Percentiles rank a stretch among this genome's conserved stretches.
phyloP scores from a whole-genome alignment of 2,329 filamentous ascomycete genomes.

The Helicocarpus griseus region DNA sequence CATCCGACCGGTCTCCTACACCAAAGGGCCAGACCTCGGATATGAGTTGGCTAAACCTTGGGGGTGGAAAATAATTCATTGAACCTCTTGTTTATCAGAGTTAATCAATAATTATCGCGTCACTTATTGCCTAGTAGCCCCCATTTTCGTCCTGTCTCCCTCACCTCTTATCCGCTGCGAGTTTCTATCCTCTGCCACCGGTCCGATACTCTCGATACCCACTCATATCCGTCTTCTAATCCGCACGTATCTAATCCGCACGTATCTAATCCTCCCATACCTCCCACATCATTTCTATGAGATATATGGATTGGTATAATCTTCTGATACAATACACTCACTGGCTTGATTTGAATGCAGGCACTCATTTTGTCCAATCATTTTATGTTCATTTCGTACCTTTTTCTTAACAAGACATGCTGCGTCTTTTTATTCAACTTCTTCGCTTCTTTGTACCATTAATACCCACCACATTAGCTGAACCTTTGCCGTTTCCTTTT shows the following conservation, averaged over 20 bases:
- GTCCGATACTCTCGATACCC: no score
- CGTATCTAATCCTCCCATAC: not conserved
- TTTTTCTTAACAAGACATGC: not conserved
- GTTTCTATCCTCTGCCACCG: no score
- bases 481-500: not conserved
- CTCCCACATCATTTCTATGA: not conserved
- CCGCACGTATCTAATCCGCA: not conserved
- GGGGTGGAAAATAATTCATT: not conserved
- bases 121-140: no score
- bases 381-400: not conserved
- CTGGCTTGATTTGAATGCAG: not conserved
- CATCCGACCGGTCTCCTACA: not conserved
- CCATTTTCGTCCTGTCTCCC: not conserved
- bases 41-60: slow-evolving; percentile 36
- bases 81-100: not conserved
- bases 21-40: slow-evolving; percentile 26
- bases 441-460: slow-evolving; percentile 4
- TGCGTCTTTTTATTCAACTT: not conserved
- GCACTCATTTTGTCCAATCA: not conserved
- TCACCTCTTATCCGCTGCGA: no score
- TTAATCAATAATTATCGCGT: not conserved
- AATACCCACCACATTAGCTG: no score
- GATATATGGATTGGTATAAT: not conserved
- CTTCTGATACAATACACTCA: not conserved
- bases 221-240: not conserved